Conservation (phyloP, 192 early-diverging fungal species). For the Coemansia sp. region DNA sequence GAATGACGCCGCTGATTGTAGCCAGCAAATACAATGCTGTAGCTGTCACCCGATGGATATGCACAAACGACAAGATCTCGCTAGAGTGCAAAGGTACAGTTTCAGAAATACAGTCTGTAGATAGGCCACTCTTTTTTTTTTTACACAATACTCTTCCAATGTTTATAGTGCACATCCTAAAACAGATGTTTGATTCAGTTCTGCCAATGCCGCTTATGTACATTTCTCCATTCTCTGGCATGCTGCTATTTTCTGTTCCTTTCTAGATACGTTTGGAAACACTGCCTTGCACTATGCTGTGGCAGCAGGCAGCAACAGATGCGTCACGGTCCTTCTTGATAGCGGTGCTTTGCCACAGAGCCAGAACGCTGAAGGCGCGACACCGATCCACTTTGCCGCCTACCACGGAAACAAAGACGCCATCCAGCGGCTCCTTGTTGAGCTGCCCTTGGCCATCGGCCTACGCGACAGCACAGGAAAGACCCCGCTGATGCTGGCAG, state of each 20-base stretch:
- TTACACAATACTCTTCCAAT: background rate
- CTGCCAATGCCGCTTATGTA: too few relatives aligned
- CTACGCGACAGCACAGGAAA: constrained; percentile 30
- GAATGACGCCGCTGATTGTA: constrained; percentile 30
- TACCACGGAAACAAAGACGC: constrained; percentile 33
- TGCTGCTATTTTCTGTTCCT: background rate
- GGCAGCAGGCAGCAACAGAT: constrained; percentile 14
- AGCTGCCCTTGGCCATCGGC: background rate
- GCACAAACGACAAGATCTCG: constrained; percentile 17
- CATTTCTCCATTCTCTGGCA: too few relatives aligned
- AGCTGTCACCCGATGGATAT: constrained; percentile 31
- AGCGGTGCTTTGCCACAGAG: background rate
- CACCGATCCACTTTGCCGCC: constrained; percentile 39
- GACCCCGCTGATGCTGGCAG: constrained; percentile 48
- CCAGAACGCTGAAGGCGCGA: constrained; percentile 36
- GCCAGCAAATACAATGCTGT: constrained; percentile 34
- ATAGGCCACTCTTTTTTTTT: too few relatives aligned
- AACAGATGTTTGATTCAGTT: background rate
- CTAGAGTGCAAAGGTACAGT: constrained; percentile 33
- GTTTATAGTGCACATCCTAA: background rate
- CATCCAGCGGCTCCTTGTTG: constrained; percentile 5
- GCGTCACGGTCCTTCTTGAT: constrained; percentile 17
- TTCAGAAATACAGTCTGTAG: too few relatives aligned
- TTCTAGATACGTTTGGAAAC: constrained; percentile 37
- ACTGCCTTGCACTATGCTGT: constrained; percentile 42